Evolutionary conservation across 1,139 yeast species (phyloP).

Genomic region (Lodderomyces beijingensis): DNA sequence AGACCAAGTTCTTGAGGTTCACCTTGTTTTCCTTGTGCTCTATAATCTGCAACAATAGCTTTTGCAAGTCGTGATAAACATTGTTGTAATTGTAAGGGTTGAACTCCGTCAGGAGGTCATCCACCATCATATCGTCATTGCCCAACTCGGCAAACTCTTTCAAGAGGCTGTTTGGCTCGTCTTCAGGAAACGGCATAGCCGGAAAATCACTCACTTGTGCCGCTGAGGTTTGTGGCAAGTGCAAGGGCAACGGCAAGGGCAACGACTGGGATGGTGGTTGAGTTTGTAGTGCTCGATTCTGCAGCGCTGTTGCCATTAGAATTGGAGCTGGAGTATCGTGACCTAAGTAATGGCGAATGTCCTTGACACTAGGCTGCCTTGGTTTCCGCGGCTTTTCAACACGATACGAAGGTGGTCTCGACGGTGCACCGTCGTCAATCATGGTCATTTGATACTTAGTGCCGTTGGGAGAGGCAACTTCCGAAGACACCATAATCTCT

Average conservation of each 20-base stretch:
- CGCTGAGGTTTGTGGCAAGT: background rate
- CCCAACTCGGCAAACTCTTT: constrained; percentile 13
- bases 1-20: constrained; percentile 29
- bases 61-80: constrained; percentile 36
- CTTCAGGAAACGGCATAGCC: constrained; percentile 3
- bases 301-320: background rate
- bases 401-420: constrained; percentile 1
- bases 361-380: background rate
- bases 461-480: constrained; percentile 7
- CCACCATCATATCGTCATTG: constrained; percentile 6
- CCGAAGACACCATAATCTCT: constrained; percentile 7
- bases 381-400: constrained; percentile 3
- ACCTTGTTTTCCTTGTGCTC: constrained; percentile 17
- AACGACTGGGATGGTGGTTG: constrained; percentile 5
- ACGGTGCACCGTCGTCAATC: constrained; percentile 4
- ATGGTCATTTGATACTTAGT: constrained; percentile 11
- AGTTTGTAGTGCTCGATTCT: constrained; percentile 6
- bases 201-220: background rate
- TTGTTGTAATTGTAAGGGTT: constrained; percentile 19
- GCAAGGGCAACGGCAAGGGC: background rate
- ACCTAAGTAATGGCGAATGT: background rate
- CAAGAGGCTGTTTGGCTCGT: constrained; percentile 11
- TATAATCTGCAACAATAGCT: constrained; percentile 27
- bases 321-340: constrained; percentile 1
- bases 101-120: constrained; percentile 1